Evolutionary conservation across 2,329 filamentous ascomycete species (phyloP), one percentile per base, ranked within the genome.

Genomic region (Apiospora kogelbergensis): DNA sequence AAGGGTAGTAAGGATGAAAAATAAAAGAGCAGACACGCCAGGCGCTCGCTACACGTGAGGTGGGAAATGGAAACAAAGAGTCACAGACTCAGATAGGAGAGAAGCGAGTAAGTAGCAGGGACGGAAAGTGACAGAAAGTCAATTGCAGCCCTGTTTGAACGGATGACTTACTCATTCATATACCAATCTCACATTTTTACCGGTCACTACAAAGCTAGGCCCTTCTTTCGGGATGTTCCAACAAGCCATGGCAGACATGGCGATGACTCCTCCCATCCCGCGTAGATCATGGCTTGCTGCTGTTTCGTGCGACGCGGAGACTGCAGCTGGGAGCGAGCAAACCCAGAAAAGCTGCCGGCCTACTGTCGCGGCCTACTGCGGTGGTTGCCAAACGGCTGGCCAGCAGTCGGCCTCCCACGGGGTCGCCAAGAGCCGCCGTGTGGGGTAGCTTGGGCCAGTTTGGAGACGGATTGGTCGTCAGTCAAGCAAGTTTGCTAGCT

Each of bases 91-190:
- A n/a, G 30, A n/a, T 13, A 42, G 13, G 11, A 15, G 53, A 33
- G 26, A 60, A 60, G 26, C 30, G 53, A 60, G 53, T 60, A 60
- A 26, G 53, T 22, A 22, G 6, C 4, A 6, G 53, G 20, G 30
- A n/a, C 10, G 9, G 53, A 60, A 37, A 60, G 53, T 37, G 30
- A 60, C 30, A 60, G 53, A 60, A 60, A n/a, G 53, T 60, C 53
- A n/a, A 30, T 42, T 37, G 53, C 30, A 37, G 53, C 53, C 53
- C 30, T 60, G 53, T 60, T 60, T 60, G 53, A 60, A 60, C 30
- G 30, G 53, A 37, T 60, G 53, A 60, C 26, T 60, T 60, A 60
- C 53, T 60, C 53, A 37, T 60, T n/a, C n/a, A 60, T 60, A 60
- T 60, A n/a, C 53, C 37, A 15, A 57, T 7, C 7, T 30, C 33